Evolutionary conservation across 441 rosid genomes (phyloP), one percentile per base, ranked within the genome.

Genomic region (Erodium moschatum): DNA sequence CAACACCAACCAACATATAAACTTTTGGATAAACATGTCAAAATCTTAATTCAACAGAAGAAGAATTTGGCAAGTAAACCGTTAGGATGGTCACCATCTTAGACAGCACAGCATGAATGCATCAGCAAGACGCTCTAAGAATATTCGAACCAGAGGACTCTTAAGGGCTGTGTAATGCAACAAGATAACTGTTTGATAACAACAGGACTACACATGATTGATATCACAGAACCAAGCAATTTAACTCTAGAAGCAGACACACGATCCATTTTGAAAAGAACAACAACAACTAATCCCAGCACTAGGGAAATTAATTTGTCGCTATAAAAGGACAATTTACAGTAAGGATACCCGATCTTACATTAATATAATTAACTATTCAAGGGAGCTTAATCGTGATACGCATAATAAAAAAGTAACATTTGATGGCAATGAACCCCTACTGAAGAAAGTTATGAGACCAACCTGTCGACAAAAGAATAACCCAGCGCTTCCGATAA

Each of bases 381-480:
- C 0, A 35, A 35, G 42, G 42, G 50, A 44, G 2, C 50, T 9
- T n/a, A 48, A 48, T 48, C 56, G 13, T 48, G 56, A 48, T 48
- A 48, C 5, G 0, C 16, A 48, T 13, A 48, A 48, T 48, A 13
- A 48, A 48, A 12, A 48, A 12, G 18, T 24, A 10, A 3, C 56
- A 48, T 48, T 48, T 48, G 56, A 12, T n/a, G 56, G 11, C 56
- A 48, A 44, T 44, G 50, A 13, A 13, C 4, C 56, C 21, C 60
- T 33, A 29, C 16, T 61, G 24, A 44, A 38, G 20, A 12, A 42
- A 29, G 68, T 27, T 33, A 58, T 20, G n/a, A 4, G 24, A 29
- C 78, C 60, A 52, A 83, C 85, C 87, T 76, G 78, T 83, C 87
- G 24, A 66, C 75, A 72, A 79, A 83, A 50, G 77, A 62, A 73